Evolutionary conservation across 768 basidiomycete genomes (phyloP), one percentile per base, ranked within the genome.

Genomic region (Termitomyces sp.): DNA sequence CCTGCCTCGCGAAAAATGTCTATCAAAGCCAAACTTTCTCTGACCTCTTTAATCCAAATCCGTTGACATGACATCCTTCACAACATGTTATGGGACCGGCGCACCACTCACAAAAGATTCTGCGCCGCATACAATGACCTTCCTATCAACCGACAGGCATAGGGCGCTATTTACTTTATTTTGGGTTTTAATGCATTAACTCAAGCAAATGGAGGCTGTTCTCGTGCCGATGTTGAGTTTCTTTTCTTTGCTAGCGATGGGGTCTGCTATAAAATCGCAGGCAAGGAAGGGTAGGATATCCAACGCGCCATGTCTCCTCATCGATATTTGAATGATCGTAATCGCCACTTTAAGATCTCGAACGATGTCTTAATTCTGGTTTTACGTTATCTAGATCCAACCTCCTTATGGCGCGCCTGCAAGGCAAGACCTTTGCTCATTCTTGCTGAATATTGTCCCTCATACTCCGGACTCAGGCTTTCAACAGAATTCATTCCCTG

Each of bases 41-140:
- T 73, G 68, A 62, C 71, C 71, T 67, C 58, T 67, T 63, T 74
- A 74, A 72, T 71, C 71, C 69, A 77, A 77, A 68, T 67, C 66
- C 73, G 83, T 84, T 83, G 83, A 83, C 83, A 83, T 84, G 82
- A 73, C 79, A 81, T 68, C 77, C 73, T 70, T 71, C 73, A 75
- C 72, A 74, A 73, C 73, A 75, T 73, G 69, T 66, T 72, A 68
- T 70, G 73, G 72, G 71, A 71, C 69, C 70, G 68, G 70, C 61
- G 69, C 67, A 64, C 68, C 69, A 70, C 66, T 77, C 74, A 82
- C 81, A 83, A 83, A 84, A 84, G 78, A 77, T 72, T 72, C 67
- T 68, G 68, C 66, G 63, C 70, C 66, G 69, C 68, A 76, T 71
- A 81, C 80, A 81, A 80, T 82, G 73, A 77, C 69, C 71, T 68